Conservation (phyloP, 1,284 basidiomycete species). For the Volvariella volvacea region DNA sequence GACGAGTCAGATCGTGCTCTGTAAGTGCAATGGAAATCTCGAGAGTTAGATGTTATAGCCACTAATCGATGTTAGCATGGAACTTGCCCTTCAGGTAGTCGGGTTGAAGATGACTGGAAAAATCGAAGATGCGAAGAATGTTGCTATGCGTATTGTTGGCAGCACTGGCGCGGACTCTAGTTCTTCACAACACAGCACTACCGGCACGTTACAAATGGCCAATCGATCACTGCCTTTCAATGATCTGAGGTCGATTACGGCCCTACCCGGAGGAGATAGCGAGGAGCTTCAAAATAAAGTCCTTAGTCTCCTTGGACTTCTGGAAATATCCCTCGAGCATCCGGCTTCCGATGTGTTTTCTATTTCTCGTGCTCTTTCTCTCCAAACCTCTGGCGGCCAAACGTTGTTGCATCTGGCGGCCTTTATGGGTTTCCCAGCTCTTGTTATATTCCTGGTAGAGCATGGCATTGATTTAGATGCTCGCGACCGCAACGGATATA, state of each 20-base stretch:
- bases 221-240: conserved; percentile 31
- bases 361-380: conserved; percentile 48
- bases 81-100: conserved; percentile 90
- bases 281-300: conserved; percentile 73
- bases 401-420: conserved; percentile 85
- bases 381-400: conserved; percentile 64
- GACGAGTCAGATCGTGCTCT: conserved; percentile 85
- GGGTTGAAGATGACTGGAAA: conserved; percentile 96
- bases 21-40: conserved; percentile 38
- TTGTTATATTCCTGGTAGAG: conserved; percentile 69
- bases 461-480: conserved; percentile 77
- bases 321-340: conserved; percentile 52
- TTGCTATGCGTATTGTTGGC: conserved; percentile 81
- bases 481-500: conserved; percentile 87
- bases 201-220: conserved; percentile 46
- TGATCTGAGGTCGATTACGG: conserved; percentile 25
- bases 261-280: conserved; percentile 41
- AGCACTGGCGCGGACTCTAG: conserved; percentile 36
- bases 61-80: conserved; percentile 72
- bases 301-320: conserved; percentile 70
- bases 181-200: conserved; percentile 13
- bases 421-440: conserved; percentile 71
- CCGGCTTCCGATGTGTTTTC: conserved; percentile 29
- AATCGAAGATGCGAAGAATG: conserved; percentile 87
- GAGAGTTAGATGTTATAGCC: conserved; percentile 3